A percentile compares a stretch with the other conserved stretches of the same genome.
These are phyloP conservation scores for Leccinum ponderosum DNA, from an alignment of 1,284 basidiomycete genomes.

Conservation along the genomic window DNA sequence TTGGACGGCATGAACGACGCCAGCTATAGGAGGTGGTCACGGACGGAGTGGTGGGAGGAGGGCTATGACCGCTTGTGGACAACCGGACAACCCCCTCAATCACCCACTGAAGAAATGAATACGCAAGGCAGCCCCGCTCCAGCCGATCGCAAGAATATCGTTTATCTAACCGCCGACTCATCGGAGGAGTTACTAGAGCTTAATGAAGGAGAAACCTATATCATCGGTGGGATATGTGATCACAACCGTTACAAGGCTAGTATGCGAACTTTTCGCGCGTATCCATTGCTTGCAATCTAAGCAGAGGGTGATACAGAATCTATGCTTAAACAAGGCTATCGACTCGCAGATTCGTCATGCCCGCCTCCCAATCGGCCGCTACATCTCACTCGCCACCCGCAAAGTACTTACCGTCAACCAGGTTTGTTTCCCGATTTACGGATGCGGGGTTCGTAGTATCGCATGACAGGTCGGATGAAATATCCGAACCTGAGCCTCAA, in stretches of 20 bases:
- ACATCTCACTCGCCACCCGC: constrained; percentile 82
- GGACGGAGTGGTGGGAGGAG: constrained; percentile 81
- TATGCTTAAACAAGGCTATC: constrained; percentile 88
- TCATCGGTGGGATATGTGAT: constrained; percentile 97
- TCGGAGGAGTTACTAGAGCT: constrained; percentile 82
- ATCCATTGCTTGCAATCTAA: constrained; percentile 1
- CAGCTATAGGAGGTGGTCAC: constrained; percentile 77
- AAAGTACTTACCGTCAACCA: constrained; percentile 99
- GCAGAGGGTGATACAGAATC: constrained; percentile 50
- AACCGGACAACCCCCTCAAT: constrained; percentile 5
- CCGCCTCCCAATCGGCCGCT: constrained; percentile 90
- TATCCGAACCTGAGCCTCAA: not conserved
- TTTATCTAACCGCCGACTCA: constrained; percentile 97
- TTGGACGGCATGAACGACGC: constrained; percentile 70
- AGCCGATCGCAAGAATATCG: constrained; percentile 49
- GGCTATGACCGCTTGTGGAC: constrained; percentile 71
- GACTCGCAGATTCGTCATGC: constrained; percentile 79
- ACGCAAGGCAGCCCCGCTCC: constrained; percentile 7
- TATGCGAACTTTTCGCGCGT: not conserved
- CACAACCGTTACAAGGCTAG: constrained; percentile 91
- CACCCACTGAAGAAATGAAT: constrained; percentile 7
- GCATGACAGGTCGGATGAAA: not conserved
- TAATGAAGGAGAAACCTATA: constrained; percentile 84
- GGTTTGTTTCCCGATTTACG: constrained; percentile 26
- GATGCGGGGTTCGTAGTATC: not conserved